Conservation (phyloP, 202 grass and related monocot species). For the Brachypodium distachyon region DNA sequence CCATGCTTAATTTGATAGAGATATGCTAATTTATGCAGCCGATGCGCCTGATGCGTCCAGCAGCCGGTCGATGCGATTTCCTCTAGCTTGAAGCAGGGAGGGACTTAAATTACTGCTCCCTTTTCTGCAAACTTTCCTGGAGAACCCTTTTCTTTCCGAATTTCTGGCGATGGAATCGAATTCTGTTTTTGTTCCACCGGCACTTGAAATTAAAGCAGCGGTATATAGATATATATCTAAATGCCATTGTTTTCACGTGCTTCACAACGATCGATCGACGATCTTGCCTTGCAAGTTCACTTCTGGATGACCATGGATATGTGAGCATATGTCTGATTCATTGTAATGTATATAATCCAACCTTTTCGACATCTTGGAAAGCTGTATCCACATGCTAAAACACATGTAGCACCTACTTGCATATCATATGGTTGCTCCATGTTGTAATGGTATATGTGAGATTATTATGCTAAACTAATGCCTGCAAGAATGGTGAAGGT, state of each 20-base stretch:
- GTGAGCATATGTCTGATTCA: not conserved
- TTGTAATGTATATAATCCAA: not conserved
- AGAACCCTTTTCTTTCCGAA: not conserved
- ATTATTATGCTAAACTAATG: not conserved
- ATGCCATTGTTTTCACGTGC: slow-evolving; percentile 5
- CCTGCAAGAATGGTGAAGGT: too few relatives aligned
- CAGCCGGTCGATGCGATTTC: not conserved
- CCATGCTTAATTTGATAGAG: not conserved
- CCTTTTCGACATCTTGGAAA: not conserved
- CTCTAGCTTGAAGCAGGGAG: not conserved
- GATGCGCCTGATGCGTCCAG: not conserved
- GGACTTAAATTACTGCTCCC: not conserved
- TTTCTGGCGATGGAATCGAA: slow-evolving; percentile 2
- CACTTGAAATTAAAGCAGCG: not conserved
- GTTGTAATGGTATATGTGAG: not conserved
- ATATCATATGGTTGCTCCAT: not conserved
- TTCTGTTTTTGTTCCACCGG: slow-evolving; percentile 17
- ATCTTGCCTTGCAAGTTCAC: not conserved
- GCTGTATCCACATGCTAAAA: not conserved
- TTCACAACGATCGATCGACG: too few relatives aligned
- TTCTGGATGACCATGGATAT: not conserved
- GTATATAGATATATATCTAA: not conserved
- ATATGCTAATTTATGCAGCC: not conserved
- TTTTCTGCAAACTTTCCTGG: not conserved
- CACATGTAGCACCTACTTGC: not conserved